Evolutionary conservation across 768 basidiomycete genomes (phyloP).

Genomic region (Boletus sp.): DNA sequence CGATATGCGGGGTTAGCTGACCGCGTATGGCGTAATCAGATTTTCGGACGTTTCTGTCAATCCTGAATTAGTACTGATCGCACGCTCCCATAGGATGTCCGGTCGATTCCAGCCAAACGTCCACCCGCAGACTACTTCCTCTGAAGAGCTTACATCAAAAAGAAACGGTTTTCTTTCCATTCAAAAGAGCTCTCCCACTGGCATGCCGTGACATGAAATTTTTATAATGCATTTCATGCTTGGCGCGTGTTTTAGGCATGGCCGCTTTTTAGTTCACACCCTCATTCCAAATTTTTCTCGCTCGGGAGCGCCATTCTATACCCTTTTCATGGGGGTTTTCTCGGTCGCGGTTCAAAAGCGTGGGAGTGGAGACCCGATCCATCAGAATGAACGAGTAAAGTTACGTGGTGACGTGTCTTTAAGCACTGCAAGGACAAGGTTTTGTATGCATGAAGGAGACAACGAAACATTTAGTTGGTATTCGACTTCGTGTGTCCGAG

Average conservation of each 20-base stretch:
- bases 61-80: slow-evolving; percentile 1
- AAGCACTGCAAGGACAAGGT: slow-evolving; percentile 34
- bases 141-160: slow-evolving; percentile 30
- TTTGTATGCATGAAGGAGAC: slow-evolving; percentile 11
- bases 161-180: slow-evolving; percentile 15
- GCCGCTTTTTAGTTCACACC: slow-evolving; percentile 18
- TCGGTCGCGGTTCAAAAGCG: slow-evolving; percentile 15
- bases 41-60: slow-evolving; percentile 3
- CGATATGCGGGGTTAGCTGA: slow-evolving; percentile 27
- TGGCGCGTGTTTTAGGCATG: slow-evolving; percentile 31
- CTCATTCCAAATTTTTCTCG: slow-evolving; percentile 17
- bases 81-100: slow-evolving; percentile 57
- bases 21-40: slow-evolving; percentile 4
- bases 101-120: slow-evolving; percentile 78
- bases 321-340: slow-evolving; percentile 1
- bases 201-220: slow-evolving; percentile 19
- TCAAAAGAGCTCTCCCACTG: slow-evolving; percentile 1
- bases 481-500: background rate
- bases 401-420: slow-evolving; percentile 21
- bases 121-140: slow-evolving; percentile 89
- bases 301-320: slow-evolving; percentile 22
- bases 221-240: slow-evolving; percentile 11
- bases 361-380: slow-evolving; percentile 19
- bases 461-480: background rate
- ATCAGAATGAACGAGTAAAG: slow-evolving; percentile 18